phyloP scores from a whole-genome alignment of 2,329 filamentous ascomycete species.

The Pseudogymnoascus sp. region DNA sequence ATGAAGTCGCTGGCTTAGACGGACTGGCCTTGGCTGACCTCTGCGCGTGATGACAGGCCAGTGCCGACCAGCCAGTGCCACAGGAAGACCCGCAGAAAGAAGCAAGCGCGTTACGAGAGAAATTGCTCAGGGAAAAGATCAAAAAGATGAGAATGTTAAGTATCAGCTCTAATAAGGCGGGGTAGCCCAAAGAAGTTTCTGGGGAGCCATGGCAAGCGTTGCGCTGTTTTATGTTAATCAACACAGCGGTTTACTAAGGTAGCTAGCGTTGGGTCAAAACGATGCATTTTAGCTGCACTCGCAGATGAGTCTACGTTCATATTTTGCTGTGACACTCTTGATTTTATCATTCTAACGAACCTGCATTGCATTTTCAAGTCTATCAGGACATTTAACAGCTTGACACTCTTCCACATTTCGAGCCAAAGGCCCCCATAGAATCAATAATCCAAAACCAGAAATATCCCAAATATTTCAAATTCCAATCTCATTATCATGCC shows the following conservation, averaged over 20 bases:
- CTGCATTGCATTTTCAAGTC: too few relatives aligned
- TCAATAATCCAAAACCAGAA: neutral
- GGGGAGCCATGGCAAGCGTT: neutral
- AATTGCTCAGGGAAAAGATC: conserved; percentile 45
- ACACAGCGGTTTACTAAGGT: neutral
- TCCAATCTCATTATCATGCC: neutral
- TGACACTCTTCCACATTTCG: too few relatives aligned
- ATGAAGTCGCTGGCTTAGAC: conserved; percentile 11
- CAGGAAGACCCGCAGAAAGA: conserved; percentile 33
- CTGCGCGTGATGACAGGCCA: conserved; percentile 5
- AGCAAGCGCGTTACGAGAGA: conserved; percentile 42
- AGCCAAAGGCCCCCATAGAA: too few relatives aligned
- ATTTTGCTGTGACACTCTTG: neutral
- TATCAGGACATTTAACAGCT: too few relatives aligned
- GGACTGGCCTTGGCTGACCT: conserved; percentile 2
- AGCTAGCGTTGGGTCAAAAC: neutral
- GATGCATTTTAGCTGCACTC: neutral
- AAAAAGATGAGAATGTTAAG: conserved; percentile 49
- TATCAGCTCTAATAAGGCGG: conserved; percentile 25
- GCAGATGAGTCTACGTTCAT: neutral
- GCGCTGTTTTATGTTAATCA: neutral
- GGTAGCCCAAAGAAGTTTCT: neutral
- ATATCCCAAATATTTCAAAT: neutral
- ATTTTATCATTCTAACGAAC: neutral
- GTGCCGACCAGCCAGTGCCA: neutral